These are phyloP conservation scores for Moricandia moricandioides DNA, from an alignment of 345 rosid genomes.

Conservation along the genomic window DNA sequence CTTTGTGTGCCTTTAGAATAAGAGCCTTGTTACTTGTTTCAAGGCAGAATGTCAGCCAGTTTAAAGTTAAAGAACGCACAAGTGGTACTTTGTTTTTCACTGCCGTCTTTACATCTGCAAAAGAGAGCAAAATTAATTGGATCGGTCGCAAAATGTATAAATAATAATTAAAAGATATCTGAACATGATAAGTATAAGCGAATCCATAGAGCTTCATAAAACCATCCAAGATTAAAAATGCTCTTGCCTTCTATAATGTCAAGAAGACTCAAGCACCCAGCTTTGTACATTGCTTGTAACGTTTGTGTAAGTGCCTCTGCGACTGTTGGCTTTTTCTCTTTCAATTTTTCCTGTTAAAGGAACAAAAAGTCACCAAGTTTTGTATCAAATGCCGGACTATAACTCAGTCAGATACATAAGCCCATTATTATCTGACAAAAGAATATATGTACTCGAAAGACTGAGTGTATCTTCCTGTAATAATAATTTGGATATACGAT, in stretches of 20 bases:
- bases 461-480: slow-evolving; percentile 8
- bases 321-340: slow-evolving; percentile 88
- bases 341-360: slow-evolving; percentile 83
- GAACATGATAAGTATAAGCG: slow-evolving; percentile 2
- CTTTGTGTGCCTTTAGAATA: slow-evolving; percentile 90
- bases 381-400: slow-evolving; percentile 19
- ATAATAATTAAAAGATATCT: not conserved
- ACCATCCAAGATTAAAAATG: slow-evolving; percentile 8
- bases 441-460: slow-evolving; percentile 4
- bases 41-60: slow-evolving; percentile 89
- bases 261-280: slow-evolving; percentile 86
- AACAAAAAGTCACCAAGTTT: slow-evolving; percentile 18
- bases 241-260: slow-evolving; percentile 92
- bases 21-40: slow-evolving; percentile 91
- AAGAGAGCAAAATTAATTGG: slow-evolving; percentile 24
- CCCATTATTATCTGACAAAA: slow-evolving; percentile 1
- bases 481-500: not conserved
- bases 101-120: slow-evolving; percentile 83
- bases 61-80: slow-evolving; percentile 95
- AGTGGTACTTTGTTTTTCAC: slow-evolving; percentile 98
- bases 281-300: slow-evolving; percentile 86
- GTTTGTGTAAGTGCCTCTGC: slow-evolving; percentile 81
- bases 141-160: slow-evolving; percentile 13
- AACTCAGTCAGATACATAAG: slow-evolving; percentile 9
- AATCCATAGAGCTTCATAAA: not conserved